Evolutionary conservation across 176 grass and related monocot genomes (phyloP), one percentile per base, ranked within the genome.

Genomic region (Oryza punctata): DNA sequence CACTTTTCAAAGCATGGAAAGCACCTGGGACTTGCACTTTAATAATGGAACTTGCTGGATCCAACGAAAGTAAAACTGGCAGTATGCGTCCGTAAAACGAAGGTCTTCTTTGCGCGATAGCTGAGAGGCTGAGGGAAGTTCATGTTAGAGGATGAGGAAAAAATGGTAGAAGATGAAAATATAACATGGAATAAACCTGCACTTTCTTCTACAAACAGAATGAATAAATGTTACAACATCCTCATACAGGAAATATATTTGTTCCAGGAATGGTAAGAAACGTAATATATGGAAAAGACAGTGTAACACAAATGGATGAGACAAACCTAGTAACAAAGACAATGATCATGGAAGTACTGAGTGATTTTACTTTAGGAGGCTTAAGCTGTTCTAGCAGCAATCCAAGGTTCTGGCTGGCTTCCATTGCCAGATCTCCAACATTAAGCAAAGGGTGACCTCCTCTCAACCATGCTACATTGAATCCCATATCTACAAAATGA

Each of bases 11-110:
- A 63, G 91, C 96, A 88, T 98, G 96, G 76, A 94, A 91, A 82
- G 96, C 84, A 38, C 85, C 87, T 19, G 92, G 92, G 67, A 98
- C 75, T 72, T 60, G 82, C 35, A 87, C 70, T 89, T 90, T 93
- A 6, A 93, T 91, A 72, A 91, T 64, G 61, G 91, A 90, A 88
- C 87, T 91, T 82, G 90, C 76, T 79, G 96, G 88, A 88, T 98
- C 92, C 89, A 98, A 93, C 73, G 82, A 85, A 84, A 98, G 90
- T 79, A 98, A 82, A 91, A 94, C 89, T 82, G 95, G 92, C 38
- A 98, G 88, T 67, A 98, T 95, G 47, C 92, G 92, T 32, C 95
- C 96, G 73, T 93, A 98, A 79, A 98, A 98, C 33, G 96, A 93
- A 82, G 96, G 96, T 79, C 96, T 95, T 88, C 84, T 98, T 80